A percentile compares a stretch with the other conserved stretches of the same genome.
These are phyloP conservation scores for Zangia roseola DNA, from an alignment of 768 basidiomycete species.

Conservation along the genomic window DNA sequence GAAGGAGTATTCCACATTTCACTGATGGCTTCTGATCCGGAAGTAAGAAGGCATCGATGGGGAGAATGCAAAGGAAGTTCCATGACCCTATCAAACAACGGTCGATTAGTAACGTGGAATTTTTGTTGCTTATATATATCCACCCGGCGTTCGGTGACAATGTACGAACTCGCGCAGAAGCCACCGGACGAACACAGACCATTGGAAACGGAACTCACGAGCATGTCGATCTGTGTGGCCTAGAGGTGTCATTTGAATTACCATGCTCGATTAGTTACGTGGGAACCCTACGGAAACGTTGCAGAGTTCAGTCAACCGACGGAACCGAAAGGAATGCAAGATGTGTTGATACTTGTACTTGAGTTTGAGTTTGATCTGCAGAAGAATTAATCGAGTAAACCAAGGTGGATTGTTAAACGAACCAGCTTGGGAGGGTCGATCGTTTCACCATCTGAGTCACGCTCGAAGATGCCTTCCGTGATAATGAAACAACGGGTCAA, in stretches of 20 bases:
- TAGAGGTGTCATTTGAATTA: conserved; percentile 26
- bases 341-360: conserved; percentile 96
- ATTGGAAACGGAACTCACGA: conserved; percentile 87
- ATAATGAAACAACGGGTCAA: conserved; percentile 92
- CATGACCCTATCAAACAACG: conserved; percentile 68
- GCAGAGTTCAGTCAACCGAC: conserved; percentile 96
- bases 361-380: conserved; percentile 86
- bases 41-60: conserved; percentile 92
- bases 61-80: conserved; percentile 92
- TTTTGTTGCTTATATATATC: conserved; percentile 1
- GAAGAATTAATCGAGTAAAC: background rate
- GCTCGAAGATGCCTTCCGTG: conserved; percentile 96
- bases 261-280: background rate
- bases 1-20: conserved; percentile 74
- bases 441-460: conserved; percentile 91
- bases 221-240: conserved; percentile 91
- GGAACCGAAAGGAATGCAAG: conserved; percentile 87
- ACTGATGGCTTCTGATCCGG: conserved; percentile 82
- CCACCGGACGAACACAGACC: conserved; percentile 85
- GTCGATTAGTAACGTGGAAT: background rate
- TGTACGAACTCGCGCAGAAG: conserved; percentile 89
- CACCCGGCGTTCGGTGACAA: conserved; percentile 85
- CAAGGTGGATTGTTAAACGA: conserved; percentile 24
- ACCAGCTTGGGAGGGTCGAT: conserved; percentile 90
- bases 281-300: conserved; percentile 76